Evolutionary conservation across 164 flowering plant genomes (phyloP).

Genomic region (Piper betle): DNA sequence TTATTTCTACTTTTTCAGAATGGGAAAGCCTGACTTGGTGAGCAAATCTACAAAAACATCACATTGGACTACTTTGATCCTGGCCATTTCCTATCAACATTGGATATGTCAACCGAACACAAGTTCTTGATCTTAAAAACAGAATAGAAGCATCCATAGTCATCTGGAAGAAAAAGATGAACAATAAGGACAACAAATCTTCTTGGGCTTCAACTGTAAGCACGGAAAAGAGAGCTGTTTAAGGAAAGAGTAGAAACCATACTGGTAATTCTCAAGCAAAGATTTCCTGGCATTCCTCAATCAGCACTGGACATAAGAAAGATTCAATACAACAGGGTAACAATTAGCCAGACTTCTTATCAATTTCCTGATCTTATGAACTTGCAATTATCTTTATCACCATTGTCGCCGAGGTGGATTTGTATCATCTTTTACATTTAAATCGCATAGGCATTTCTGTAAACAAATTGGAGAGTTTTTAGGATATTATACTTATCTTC

Average conservation of each 20-base stretch:
- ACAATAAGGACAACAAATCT: slow-evolving; percentile 56
- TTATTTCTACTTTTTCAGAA: slow-evolving; percentile 23
- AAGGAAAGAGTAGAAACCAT: slow-evolving; percentile 90
- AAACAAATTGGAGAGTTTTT: slow-evolving; percentile 13
- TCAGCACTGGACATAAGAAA: slow-evolving; percentile 72
- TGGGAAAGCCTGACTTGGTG: slow-evolving; percentile 81
- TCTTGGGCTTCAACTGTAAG: slow-evolving; percentile 78
- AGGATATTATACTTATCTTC: background rate
- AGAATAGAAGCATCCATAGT: slow-evolving; percentile 79
- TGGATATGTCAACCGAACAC: slow-evolving; percentile 73
- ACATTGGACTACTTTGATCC: slow-evolving; percentile 80
- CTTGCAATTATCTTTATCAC: background rate
- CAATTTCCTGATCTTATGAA: background rate
- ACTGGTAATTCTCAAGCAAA: slow-evolving; percentile 60
- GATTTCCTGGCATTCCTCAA: slow-evolving; percentile 79
- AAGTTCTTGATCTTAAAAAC: slow-evolving; percentile 73
- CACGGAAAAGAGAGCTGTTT: slow-evolving; percentile 71
- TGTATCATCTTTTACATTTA: background rate
- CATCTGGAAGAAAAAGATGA: slow-evolving; percentile 83
- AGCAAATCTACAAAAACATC: slow-evolving; percentile 58
- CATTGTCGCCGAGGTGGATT: background rate
- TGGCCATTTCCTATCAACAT: slow-evolving; percentile 38
- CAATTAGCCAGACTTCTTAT: no score
- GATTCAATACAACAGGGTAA: slow-evolving; percentile 70
- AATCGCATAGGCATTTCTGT: background rate